Evolutionary conservation across 1,284 basidiomycete genomes (phyloP).

Genomic region (Erythrobasidium hasegawianum): DNA sequence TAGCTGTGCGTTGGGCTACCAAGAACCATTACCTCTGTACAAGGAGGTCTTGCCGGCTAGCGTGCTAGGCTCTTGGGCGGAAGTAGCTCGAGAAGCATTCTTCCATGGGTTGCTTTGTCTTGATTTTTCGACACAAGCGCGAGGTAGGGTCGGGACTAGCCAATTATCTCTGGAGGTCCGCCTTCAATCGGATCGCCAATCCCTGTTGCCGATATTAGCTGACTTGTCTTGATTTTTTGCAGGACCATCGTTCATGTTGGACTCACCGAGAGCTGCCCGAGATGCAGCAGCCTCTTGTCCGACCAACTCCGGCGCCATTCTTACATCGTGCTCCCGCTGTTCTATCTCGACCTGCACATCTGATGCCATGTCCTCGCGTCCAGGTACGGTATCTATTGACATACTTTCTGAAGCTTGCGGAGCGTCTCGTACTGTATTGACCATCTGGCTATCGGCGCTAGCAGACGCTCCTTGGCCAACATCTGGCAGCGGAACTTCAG

Average conservation of each 20-base stretch:
- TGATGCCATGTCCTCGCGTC: constrained; percentile 7
- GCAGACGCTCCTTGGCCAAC: neutral
- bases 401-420: neutral
- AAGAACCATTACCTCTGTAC: too few species aligned
- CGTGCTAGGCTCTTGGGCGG: too few species aligned
- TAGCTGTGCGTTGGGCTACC: too few species aligned
- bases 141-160: neutral
- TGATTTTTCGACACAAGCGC: too few species aligned
- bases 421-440: neutral
- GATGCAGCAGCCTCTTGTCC: constrained; percentile 17
- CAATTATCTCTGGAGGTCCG: constrained; percentile 25
- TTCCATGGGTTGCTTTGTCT: too few species aligned
- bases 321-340: constrained; percentile 21
- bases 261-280: constrained; percentile 19
- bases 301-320: constrained; percentile 20
- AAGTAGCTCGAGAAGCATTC: too few species aligned
- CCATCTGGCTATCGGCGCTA: neutral
- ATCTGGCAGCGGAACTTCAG: neutral
- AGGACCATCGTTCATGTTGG: too few species aligned
- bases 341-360: constrained; percentile 29
- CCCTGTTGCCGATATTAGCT: too few species aligned
- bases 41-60: too few species aligned
- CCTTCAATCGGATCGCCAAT: constrained; percentile 25
- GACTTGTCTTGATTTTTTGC: too few species aligned
- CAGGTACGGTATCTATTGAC: neutral